Percentiles rank a stretch among this genome's conserved stretches.
phyloP scores from a whole-genome alignment of 441 rosid genomes.

The Viola pubescens region DNA sequence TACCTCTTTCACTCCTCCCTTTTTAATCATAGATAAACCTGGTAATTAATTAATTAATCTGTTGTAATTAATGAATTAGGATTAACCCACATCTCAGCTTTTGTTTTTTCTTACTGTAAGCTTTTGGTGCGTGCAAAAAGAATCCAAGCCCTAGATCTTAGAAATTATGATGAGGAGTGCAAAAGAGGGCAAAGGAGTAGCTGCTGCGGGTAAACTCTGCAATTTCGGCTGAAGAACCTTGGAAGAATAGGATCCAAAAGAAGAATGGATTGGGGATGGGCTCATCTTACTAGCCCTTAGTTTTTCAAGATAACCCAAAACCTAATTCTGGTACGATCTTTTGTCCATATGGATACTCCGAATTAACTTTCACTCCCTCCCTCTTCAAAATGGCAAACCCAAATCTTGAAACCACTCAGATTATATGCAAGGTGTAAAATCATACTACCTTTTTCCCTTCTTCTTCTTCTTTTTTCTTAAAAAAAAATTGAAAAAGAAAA shows the following conservation, averaged over 20 bases:
- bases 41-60: constrained; percentile 7
- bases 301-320: constrained; percentile 25
- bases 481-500: too few species aligned
- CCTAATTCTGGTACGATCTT: constrained; percentile 35
- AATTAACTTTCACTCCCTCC: constrained; percentile 15
- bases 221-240: constrained; percentile 36
- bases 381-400: constrained; percentile 23
- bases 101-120: too few species aligned
- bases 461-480: too few species aligned
- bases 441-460: constrained; percentile 3
- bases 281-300: constrained; percentile 32
- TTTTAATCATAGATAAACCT: constrained; percentile 16
- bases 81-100: too few species aligned
- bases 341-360: constrained; percentile 28
- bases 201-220: constrained; percentile 40
- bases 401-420: constrained; percentile 19
- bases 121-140: neutral
- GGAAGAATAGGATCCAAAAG: constrained; percentile 12
- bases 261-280: constrained; percentile 24
- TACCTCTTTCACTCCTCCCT: neutral
- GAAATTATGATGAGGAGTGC: constrained; percentile 18
- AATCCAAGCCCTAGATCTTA: constrained; percentile 1
- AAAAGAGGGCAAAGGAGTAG: constrained; percentile 30
- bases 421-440: neutral
- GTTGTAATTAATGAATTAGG: too few species aligned